Evolutionary conservation across 2,329 filamentous ascomycete species (phyloP).

Genomic region (Thelonectria blattea): DNA sequence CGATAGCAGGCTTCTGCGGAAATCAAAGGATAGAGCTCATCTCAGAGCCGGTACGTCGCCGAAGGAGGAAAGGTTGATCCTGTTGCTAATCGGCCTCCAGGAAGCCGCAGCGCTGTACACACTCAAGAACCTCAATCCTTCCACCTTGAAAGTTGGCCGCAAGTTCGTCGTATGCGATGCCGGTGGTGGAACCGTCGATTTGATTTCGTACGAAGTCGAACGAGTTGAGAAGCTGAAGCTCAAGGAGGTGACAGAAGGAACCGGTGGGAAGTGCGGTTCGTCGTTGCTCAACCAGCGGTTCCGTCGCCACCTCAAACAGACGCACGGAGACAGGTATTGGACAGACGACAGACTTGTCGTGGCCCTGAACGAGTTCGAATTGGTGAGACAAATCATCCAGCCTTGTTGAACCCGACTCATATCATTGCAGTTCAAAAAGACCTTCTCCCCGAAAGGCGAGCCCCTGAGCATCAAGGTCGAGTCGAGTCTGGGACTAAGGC

Average conservation of each 20-base stretch:
- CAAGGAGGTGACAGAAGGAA: slow-evolving; percentile 56
- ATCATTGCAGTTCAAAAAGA: slow-evolving; percentile 45
- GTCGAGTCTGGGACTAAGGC: slow-evolving; percentile 41
- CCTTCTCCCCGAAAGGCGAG: slow-evolving; percentile 45
- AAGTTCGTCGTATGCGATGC: slow-evolving; percentile 61
- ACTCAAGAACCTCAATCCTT: slow-evolving; percentile 50
- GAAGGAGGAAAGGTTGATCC: background rate
- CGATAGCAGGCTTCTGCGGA: slow-evolving; percentile 48
- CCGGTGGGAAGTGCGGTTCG: slow-evolving; percentile 57
- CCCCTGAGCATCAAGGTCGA: slow-evolving; percentile 45
- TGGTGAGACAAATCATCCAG: slow-evolving; percentile 49
- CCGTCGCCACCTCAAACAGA: slow-evolving; percentile 49
- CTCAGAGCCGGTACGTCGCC: slow-evolving; percentile 52
- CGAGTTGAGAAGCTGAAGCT: slow-evolving; percentile 51
- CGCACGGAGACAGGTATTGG: slow-evolving; percentile 50
- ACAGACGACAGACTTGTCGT: slow-evolving; percentile 50
- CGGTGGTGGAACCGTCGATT: slow-evolving; percentile 60
- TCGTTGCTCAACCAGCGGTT: slow-evolving; percentile 57
- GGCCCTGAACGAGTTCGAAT: slow-evolving; percentile 53
- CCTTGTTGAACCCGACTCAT: slow-evolving; percentile 8
- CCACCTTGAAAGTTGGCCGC: slow-evolving; percentile 51
- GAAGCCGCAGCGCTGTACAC: slow-evolving; percentile 60
- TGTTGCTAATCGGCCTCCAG: slow-evolving; percentile 34
- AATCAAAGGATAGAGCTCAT: slow-evolving; percentile 53
- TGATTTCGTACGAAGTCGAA: slow-evolving; percentile 59